Conservation (phyloP, 2,329 filamentous ascomycete genomes). For the Aspergillus transmontanensis region DNA sequence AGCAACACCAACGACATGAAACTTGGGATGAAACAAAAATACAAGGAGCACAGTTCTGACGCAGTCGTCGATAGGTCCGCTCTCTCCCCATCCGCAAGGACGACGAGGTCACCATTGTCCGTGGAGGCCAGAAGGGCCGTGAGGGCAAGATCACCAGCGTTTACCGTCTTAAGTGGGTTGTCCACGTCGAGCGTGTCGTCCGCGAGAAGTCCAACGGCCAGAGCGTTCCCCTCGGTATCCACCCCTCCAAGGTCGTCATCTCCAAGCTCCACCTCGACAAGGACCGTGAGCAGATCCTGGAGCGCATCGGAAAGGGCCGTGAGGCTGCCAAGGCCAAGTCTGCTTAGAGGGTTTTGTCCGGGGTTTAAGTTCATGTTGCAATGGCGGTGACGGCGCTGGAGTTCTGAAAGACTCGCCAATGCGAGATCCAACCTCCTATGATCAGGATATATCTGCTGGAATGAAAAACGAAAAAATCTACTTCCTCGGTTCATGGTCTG, state of each 20-base stretch:
- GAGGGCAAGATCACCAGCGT: conserved; percentile 98
- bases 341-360: conserved; percentile 61
- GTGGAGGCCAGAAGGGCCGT: conserved; percentile 93
- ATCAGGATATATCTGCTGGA: conserved; percentile 33
- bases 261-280: conserved; percentile 92
- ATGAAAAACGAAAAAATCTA: conserved; percentile 56
- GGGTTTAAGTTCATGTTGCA: conserved; percentile 67
- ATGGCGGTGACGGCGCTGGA: conserved; percentile 36
- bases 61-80: conserved; percentile 66
- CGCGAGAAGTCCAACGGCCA: conserved; percentile 98
- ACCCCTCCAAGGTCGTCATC: conserved; percentile 96
- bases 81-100: conserved; percentile 97
- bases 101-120: conserved; percentile 90
- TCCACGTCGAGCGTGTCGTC: conserved; percentile 95
- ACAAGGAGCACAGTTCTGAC: conserved; percentile 8
- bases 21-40: conserved; percentile 6
- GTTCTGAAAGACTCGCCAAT: conserved; percentile 28
- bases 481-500: conserved; percentile 61
- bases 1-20: conserved; percentile 1
- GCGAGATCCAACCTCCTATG: conserved; percentile 23
- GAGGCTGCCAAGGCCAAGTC: conserved; percentile 59
- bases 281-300: conserved; percentile 53
- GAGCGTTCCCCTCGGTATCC: conserved; percentile 89
- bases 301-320: conserved; percentile 51
- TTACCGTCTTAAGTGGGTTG: conserved; percentile 93